Conservation (phyloP, 1,139 yeast species). For the Taphrina betulina region DNA sequence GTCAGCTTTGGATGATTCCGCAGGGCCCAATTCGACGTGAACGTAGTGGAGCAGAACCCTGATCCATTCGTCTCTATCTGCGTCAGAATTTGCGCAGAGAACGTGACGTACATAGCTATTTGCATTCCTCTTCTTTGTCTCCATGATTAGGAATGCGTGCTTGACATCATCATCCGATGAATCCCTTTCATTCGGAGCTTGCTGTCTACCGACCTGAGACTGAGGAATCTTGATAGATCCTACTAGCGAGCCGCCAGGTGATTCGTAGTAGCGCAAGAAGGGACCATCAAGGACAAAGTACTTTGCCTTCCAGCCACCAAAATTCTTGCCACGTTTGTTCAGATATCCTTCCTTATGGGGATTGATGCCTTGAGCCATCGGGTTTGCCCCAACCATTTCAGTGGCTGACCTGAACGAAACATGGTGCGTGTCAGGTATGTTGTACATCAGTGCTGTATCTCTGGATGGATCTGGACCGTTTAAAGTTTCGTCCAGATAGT, state of each 20-base stretch:
- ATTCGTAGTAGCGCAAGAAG: constrained; percentile 59
- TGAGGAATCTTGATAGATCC: constrained; percentile 61
- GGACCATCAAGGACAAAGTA: constrained; percentile 74
- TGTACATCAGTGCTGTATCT: constrained; percentile 46
- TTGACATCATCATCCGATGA: constrained; percentile 50
- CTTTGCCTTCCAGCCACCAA: constrained; percentile 69
- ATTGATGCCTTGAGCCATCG: too few relatives aligned
- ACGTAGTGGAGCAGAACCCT: constrained; percentile 55
- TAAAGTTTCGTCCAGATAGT: constrained; percentile 65
- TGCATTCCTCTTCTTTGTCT: constrained; percentile 57
- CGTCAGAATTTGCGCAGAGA: constrained; percentile 78
- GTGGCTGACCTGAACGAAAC: background rate
- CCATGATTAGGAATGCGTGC: constrained; percentile 74
- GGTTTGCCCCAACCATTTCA: background rate
- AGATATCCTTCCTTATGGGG: constrained; percentile 66
- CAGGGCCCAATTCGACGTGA: background rate
- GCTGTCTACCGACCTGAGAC: constrained; percentile 64
- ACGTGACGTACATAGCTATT: constrained; percentile 61
- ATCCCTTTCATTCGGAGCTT: constrained; percentile 48
- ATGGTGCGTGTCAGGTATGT: constrained; percentile 50
- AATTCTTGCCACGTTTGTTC: constrained; percentile 60
- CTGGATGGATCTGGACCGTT: too few relatives aligned
- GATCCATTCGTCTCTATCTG: constrained; percentile 79
- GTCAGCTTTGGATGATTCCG: background rate
- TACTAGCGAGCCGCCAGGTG: constrained; percentile 57